These are phyloP conservation scores for Penicillium verrucosum DNA, from an alignment of 2,329 filamentous ascomycete genomes.

Conservation along the genomic window DNA sequence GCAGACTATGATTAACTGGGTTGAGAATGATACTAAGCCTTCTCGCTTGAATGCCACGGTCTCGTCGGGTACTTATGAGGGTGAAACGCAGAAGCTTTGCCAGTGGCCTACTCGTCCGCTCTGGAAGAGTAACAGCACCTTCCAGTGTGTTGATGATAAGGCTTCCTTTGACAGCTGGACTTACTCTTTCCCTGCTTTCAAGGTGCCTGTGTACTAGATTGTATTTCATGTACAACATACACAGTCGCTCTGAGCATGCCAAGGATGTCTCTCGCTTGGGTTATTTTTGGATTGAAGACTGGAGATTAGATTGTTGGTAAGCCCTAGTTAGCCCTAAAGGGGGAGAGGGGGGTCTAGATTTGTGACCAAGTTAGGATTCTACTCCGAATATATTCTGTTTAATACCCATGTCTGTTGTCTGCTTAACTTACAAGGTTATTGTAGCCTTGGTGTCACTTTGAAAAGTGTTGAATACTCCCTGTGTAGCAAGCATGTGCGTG, in stretches of 20 bases:
- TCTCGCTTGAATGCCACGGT: constrained; percentile 44
- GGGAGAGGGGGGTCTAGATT: background rate
- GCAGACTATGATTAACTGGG: constrained; percentile 51
- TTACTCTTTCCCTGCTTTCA: constrained; percentile 41
- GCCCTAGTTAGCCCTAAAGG: background rate
- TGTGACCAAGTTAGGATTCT: background rate
- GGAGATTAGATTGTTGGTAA: background rate
- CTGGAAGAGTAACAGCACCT: constrained; percentile 31
- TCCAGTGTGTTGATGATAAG: constrained; percentile 41
- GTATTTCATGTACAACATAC: background rate
- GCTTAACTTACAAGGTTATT: background rate
- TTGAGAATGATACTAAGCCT: constrained; percentile 49
- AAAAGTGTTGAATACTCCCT: background rate
- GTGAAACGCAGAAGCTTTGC: constrained; percentile 36
- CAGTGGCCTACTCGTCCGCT: constrained; percentile 35
- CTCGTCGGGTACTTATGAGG: constrained; percentile 28
- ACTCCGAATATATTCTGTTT: background rate
- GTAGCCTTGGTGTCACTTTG: background rate
- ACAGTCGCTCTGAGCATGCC: background rate
- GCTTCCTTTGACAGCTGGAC: constrained; percentile 41
- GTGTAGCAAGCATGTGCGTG: background rate
- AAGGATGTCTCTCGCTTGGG: background rate
- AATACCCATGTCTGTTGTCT: background rate
- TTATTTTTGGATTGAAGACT: background rate
- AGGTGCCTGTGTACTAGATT: constrained; percentile 39